phyloP scores from a whole-genome alignment of 768 basidiomycete species.

The Clitopilus passeckerianus region DNA sequence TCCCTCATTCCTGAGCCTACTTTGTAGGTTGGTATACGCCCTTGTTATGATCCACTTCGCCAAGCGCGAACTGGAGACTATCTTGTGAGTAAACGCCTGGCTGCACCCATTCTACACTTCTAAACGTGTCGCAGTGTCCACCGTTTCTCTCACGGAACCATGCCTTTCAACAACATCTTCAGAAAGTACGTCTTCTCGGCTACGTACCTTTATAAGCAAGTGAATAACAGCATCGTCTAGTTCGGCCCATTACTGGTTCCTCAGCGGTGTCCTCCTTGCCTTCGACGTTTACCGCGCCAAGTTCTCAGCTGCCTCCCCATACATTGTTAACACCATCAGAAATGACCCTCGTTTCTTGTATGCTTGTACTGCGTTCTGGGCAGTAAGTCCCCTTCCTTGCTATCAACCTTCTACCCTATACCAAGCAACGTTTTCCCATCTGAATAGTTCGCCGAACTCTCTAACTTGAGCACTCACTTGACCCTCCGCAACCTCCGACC shows the following conservation, averaged over 20 bases:
- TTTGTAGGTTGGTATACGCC: constrained; percentile 53
- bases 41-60: constrained; percentile 83
- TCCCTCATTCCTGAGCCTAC: not conserved
- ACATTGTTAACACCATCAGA: constrained; percentile 56
- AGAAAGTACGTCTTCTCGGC: constrained; percentile 63
- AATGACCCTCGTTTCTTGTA: constrained; percentile 65
- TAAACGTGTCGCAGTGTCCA: constrained; percentile 56
- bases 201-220: not conserved
- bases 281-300: constrained; percentile 77
- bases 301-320: constrained; percentile 63
- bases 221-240: constrained; percentile 31
- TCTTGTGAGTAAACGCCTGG: constrained; percentile 53
- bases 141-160: constrained; percentile 92
- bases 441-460: constrained; percentile 80
- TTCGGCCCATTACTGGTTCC: constrained; percentile 84
- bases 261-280: constrained; percentile 75
- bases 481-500: constrained; percentile 84
- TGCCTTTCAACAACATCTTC: constrained; percentile 83
- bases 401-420: not conserved
- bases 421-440: not conserved
- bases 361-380: constrained; percentile 63
- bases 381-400: constrained; percentile 44
- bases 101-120: not conserved
- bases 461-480: constrained; percentile 81
- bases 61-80: constrained; percentile 90